phyloP scores from a whole-genome alignment of 495 filamentous ascomycete genomes.

The Penicillium turbatum region DNA sequence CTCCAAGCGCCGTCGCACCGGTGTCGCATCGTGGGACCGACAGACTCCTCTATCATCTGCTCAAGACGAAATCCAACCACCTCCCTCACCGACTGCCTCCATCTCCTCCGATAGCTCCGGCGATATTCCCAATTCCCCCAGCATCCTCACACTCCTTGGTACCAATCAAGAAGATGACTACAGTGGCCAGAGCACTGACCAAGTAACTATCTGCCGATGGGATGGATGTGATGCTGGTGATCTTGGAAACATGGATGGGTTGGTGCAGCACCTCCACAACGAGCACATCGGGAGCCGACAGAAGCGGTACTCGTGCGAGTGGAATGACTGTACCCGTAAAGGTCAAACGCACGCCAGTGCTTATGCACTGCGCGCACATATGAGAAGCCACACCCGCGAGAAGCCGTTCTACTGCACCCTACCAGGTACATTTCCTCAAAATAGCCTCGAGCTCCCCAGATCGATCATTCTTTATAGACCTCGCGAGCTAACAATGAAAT shows the following conservation, averaged over 20 bases:
- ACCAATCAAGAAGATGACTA: constrained; percentile 68
- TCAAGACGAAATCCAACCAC: constrained; percentile 39
- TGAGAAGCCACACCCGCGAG: constrained; percentile 95
- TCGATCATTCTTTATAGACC: background rate
- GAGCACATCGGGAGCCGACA: constrained; percentile 81
- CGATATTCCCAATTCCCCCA: constrained; percentile 57
- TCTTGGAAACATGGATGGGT: constrained; percentile 83
- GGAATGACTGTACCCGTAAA: constrained; percentile 83
- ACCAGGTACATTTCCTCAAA: constrained; percentile 58
- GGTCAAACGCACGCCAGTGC: constrained; percentile 88
- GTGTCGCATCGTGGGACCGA: constrained; percentile 46
- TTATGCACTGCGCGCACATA: constrained; percentile 93
- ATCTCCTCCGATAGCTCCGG: constrained; percentile 87
- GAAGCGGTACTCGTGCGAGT: constrained; percentile 91
- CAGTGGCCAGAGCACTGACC: constrained; percentile 69
- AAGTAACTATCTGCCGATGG: constrained; percentile 87
- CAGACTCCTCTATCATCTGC: constrained; percentile 46
- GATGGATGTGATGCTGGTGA: constrained; percentile 78
- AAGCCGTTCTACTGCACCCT: constrained; percentile 96
- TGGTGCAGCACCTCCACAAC: constrained; percentile 90
- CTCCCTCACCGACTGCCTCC: constrained; percentile 45
- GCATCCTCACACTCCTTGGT: constrained; percentile 42
- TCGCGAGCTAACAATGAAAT: background rate
- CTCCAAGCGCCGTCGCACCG: constrained; percentile 49
- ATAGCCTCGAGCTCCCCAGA: background rate